Percentiles rank a stretch among this genome's conserved stretches.
Conservation (phyloP, 129 eudicot species). For the Sambucus nigra region DNA sequence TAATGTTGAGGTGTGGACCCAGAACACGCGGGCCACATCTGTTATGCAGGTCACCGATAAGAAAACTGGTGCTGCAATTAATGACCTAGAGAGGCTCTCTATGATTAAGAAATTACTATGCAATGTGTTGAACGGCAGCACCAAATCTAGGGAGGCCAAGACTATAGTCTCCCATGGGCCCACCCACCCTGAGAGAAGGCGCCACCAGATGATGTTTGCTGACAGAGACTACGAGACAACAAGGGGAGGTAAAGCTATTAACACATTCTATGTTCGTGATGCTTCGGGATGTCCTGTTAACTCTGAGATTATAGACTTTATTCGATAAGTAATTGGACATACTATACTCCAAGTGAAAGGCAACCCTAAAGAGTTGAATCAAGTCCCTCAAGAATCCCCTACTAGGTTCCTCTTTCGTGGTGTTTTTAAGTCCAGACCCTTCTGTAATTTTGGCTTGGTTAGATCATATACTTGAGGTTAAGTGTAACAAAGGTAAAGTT, state of each 20-base stretch:
- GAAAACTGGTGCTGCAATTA: constrained; percentile 50
- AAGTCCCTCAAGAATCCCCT: constrained; percentile 95
- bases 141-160: too few relatives aligned
- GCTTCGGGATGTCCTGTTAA: constrained; percentile 86
- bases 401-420: constrained; percentile 91
- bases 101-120: constrained; percentile 61
- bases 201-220: too few relatives aligned
- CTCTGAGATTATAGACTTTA: too few relatives aligned
- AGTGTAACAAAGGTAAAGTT: background rate
- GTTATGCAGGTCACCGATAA: constrained; percentile 82
- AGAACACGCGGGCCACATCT: constrained; percentile 90
- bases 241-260: constrained; percentile 70
- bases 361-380: constrained; percentile 39
- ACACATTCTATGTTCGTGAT: constrained; percentile 77
- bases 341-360: constrained; percentile 74
- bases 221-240: constrained; percentile 83
- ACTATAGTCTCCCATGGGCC: too few relatives aligned
- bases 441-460: too few relatives aligned
- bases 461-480: constrained; percentile 31
- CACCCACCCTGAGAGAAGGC: too few relatives aligned
- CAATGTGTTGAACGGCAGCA: constrained; percentile 75
- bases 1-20: constrained; percentile 94
- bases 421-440: constrained; percentile 80
- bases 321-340: constrained; percentile 82
- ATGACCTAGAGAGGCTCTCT: too few relatives aligned